Conservation (phyloP, 176 grass and related monocot genomes). For the Luzula sylvatica region DNA sequence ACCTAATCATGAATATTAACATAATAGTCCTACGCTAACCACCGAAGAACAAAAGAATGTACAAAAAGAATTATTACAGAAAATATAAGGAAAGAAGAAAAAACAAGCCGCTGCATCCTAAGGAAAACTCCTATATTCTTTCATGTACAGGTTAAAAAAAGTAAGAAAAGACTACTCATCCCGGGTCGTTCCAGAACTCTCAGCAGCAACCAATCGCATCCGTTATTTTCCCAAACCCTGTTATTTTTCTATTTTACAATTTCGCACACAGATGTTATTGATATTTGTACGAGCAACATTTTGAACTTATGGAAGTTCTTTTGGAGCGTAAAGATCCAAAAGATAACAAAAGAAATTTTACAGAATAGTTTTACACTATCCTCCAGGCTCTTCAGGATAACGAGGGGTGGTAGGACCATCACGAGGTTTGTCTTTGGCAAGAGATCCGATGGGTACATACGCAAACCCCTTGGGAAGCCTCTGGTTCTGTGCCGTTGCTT, state of each 20-base stretch:
- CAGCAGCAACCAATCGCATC: conserved; percentile 12
- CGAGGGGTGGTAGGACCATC: conserved; percentile 32
- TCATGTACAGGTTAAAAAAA: conserved; percentile 22
- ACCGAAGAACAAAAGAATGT: conserved; percentile 8
- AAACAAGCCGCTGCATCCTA: conserved; percentile 9
- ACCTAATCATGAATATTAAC: conserved; percentile 23
- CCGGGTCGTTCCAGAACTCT: not conserved
- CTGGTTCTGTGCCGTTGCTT: conserved; percentile 85
- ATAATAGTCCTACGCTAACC: conserved; percentile 11
- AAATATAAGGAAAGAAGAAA: not conserved
- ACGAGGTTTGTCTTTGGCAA: conserved; percentile 72
- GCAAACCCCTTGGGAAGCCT: conserved; percentile 79
- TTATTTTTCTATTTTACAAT: not conserved
- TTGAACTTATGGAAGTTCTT: conserved; percentile 28
- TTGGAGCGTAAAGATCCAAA: conserved; percentile 34
- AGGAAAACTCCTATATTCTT: conserved; percentile 22
- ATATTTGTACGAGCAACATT: conserved; percentile 20
- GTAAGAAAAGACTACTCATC: not conserved
- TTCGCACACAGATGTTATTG: conserved; percentile 14
- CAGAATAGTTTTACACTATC: conserved; percentile 40
- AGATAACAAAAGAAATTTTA: conserved; percentile 14
- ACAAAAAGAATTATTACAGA: conserved; percentile 23
- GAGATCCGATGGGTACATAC: conserved; percentile 81
- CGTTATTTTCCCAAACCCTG: conserved; percentile 1
- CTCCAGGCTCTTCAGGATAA: conserved; percentile 67